Evolutionary conservation across 2,329 filamentous ascomycete species (phyloP).

Genomic region (Verticillium tricorpus): DNA sequence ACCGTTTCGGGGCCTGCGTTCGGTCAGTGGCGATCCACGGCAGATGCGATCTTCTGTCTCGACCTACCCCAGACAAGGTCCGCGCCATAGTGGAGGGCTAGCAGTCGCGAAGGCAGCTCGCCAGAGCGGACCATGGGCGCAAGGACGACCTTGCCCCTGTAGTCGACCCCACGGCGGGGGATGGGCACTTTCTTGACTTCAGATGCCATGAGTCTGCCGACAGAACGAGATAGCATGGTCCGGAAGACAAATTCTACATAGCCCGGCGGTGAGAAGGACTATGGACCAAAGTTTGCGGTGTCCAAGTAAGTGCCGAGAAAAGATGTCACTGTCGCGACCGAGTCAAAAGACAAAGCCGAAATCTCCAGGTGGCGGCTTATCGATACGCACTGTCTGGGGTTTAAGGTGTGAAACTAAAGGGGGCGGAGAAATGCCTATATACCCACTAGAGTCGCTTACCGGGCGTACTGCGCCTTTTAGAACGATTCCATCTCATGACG

Average conservation of each 20-base stretch:
- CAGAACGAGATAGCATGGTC: conserved; percentile 25
- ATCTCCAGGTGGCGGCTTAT: background rate
- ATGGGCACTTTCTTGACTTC: conserved; percentile 70
- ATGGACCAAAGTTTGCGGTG: background rate
- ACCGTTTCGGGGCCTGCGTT: conserved; percentile 80
- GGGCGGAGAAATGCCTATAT: too few species aligned
- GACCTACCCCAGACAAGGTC: conserved; percentile 88
- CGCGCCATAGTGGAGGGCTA: conserved; percentile 90
- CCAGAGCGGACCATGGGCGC: conserved; percentile 98
- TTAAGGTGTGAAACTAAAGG: too few species aligned
- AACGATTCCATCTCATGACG: too few species aligned
- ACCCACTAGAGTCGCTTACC: too few species aligned
- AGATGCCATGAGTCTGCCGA: conserved; percentile 54
- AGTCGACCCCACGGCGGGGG: conserved; percentile 84
- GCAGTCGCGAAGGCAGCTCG: conserved; percentile 82
- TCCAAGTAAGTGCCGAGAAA: background rate
- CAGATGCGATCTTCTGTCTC: conserved; percentile 18
- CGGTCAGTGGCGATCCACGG: conserved; percentile 2
- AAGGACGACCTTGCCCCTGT: conserved; percentile 87
- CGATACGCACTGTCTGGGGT: background rate
- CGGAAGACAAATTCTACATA: conserved; percentile 5
- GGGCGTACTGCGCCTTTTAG: too few species aligned
- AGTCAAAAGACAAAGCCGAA: background rate
- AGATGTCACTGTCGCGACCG: background rate
- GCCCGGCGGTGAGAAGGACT: background rate